Base-by-base conservation (phyloP, 2,329 filamentous ascomycete genomes). In the Decorospora gaudefroyi region DNA sequence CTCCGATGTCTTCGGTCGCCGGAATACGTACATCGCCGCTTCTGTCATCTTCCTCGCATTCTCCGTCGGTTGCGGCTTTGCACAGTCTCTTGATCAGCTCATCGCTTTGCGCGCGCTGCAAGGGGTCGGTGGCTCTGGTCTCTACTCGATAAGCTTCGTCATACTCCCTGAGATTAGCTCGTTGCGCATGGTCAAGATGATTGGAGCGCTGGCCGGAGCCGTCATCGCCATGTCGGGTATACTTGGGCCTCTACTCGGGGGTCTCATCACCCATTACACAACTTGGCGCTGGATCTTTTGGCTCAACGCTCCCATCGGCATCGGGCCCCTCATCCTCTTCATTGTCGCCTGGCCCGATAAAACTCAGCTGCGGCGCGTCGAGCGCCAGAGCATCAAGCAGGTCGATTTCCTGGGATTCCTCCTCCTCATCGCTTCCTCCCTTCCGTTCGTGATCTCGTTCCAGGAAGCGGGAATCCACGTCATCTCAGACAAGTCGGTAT, bases 391-490 rank as follows among this genome's bases (percentile, higher is more conserved):
- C 9, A 36, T 49, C 18, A 37, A 26, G 5, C 46, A 49, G 21
- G 6, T 49, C n/a, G 46, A 49, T 17, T 73, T 77, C 38, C 28
- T 78, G 3, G 80, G 81, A 8, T 78, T 78, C n/a, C 69, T 84
- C 15, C 65, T 82, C 9, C 11, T 49, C 18, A 72, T 84, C 6
- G 68, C 76, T 3, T 76, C 78, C 1, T 75, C 80, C 0, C 75
- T 80, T 0, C 71, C 83, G 2, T 70, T 83, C 4, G 78, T 83
- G 0, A 83, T 82, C 52, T 70, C 81, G 1, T 82, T 84, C 42
- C 80, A 84, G 53, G 76, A 76, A 49, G 74, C 74, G 3, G 75
- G 76, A 1, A 60, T 64, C 0, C 50, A 66, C 2, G 44, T 49
- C 1, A 39, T 42, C n/a, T 29, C 31, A 15, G 17, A 45, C 10